Evolutionary conservation across 1,284 basidiomycete genomes (phyloP), one percentile per base, ranked within the genome.

Genomic region (Thelephora terrestris): DNA sequence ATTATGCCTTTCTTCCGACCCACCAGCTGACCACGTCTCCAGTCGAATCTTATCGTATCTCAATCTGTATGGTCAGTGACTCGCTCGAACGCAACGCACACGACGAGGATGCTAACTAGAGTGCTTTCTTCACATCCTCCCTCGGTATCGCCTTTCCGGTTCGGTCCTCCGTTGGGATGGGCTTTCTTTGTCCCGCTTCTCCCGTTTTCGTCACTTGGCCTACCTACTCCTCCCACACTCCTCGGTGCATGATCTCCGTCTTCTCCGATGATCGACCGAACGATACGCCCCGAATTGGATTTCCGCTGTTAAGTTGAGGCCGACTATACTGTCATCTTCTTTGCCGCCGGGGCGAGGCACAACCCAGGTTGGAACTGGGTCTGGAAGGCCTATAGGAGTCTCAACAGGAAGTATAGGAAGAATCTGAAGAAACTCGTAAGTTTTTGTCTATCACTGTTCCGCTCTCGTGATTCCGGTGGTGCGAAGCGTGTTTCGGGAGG

Each of bases 301-400:
- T 42, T 56, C 24, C 53, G 46, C 20, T 32, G 34, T 14, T n/a
- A 49, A 89, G 86, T 89, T 47, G 89, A 92, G 61, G 84, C 85
- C 45, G 88, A 91, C 65, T 92, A 92, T 58, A 85, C 85, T 1
- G 79, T 91, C 36, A 76, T 91, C 12, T 91, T 91, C 66, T 85
- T 92, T 55, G 85, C 88, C 24, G 82, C 86, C 2, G 89, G 86
- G n/a, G 79, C 78, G 2, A 73, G 70, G 53, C 70, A 90, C 64
- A 76, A 79, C 2, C 89, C 89, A 7, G 75, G 76, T 34, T 91
- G 89, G 89, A 88, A 82, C 54, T 92, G 88, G 88, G 76, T 91
- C 27, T 91, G 89, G 89, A 89, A 88, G 58, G 85, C 87, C 1
- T 91, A 91, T 61, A 74, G 86, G 24, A 83, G 82, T 58, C 66